Conservation (phyloP, 129 eudicot genomes). For the Helichrysum umbraculigerum region DNA sequence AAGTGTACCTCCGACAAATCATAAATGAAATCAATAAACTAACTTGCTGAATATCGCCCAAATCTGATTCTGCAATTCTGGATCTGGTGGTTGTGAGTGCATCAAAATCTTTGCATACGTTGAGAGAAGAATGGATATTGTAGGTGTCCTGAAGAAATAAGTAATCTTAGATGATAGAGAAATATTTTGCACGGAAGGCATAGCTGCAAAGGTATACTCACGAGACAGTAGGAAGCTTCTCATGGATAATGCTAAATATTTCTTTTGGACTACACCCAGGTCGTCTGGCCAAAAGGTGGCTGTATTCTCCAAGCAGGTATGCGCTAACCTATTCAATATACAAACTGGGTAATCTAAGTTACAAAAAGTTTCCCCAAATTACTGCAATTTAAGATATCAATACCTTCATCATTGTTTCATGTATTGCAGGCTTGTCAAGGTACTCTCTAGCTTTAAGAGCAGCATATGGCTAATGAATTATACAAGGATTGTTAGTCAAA, state of each 20-base stretch:
- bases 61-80: conserved; percentile 81
- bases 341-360: conserved; percentile 10
- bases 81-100: conserved; percentile 91
- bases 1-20: conserved; percentile 11
- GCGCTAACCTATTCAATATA: conserved; percentile 73
- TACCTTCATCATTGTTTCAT: conserved; percentile 99
- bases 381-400: conserved; percentile 21
- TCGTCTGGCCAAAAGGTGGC: conserved; percentile 94
- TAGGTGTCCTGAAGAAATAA: conserved; percentile 64
- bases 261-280: conserved; percentile 94
- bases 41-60: conserved; percentile 93
- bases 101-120: conserved; percentile 95
- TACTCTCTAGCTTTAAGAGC: conserved; percentile 96
- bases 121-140: conserved; percentile 87
- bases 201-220: conserved; percentile 38
- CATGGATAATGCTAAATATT: conserved; percentile 77
- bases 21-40: conserved; percentile 27
- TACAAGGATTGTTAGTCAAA: conserved; percentile 15
- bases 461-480: conserved; percentile 81
- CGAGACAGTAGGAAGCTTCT: conserved; percentile 98
- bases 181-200: conserved; percentile 11
- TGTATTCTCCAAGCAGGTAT: conserved; percentile 93
- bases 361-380: not conserved
- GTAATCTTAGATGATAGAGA: not conserved
- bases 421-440: conserved; percentile 96